Evolutionary conservation across 768 basidiomycete genomes (phyloP), one percentile per base, ranked within the genome.

Genomic region (Chalciporus pseudorubinellus): DNA sequence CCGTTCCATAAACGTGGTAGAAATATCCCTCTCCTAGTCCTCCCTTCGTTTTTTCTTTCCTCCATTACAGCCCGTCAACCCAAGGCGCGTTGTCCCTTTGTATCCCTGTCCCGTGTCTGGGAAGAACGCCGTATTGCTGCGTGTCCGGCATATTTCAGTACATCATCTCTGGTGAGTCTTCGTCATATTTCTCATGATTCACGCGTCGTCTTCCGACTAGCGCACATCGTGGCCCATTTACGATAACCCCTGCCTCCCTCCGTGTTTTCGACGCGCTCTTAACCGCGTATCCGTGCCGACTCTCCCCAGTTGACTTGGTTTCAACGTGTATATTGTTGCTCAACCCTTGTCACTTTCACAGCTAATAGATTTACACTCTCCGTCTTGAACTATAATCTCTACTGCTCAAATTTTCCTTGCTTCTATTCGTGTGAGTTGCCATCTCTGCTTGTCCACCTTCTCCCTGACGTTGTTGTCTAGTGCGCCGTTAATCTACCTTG

Each of bases 321-420:
- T 49, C 50, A 57, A 66, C 68, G 57, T 57, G 56, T 52, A 49
- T 56, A 59, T 50, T 39, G 50, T 59, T 58, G 53, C 65, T 67
- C 24, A 69, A 50, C 54, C 19, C 18, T 44, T 49, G 50, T 57
- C 50, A 45, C 61, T 54, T 55, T 63, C 58, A 55, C 65, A 67
- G 69, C 60, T 71, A 73, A 67, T 72, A 59, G 62, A 67, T 62
- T 72, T 64, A 63, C 57, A 31, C 56, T 8, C 48, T 59, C 63
- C 60, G 29, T 62, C 66, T 64, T 57, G 64, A 65, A 59, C 56
- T 58, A 69, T 66, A 72, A 71, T 66, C 44, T 64, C 59, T 64
- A 63, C 57, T 57, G 47, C 57, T 29, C 48, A 50, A 52, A 51
- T 43, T 52, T 48, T 53, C 34, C 24, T 59, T 50, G 47, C 53